These are phyloP conservation scores for Fusarium multiceps DNA, from an alignment of 2,329 filamentous ascomycete species.

Conservation along the genomic window DNA sequence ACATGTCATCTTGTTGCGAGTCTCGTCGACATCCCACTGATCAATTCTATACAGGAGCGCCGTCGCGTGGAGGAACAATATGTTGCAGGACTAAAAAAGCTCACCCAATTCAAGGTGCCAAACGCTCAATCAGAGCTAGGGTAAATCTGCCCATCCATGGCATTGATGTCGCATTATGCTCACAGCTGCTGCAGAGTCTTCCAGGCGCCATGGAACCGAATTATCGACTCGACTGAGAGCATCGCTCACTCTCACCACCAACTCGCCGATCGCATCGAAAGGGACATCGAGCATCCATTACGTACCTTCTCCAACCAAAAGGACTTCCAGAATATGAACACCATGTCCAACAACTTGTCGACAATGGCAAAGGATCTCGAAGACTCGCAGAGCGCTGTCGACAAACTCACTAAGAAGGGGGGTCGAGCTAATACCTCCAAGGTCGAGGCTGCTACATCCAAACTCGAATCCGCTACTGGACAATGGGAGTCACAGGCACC, in stretches of 20 bases:
- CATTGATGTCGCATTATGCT: constrained; percentile 18
- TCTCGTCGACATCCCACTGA: constrained; percentile 15
- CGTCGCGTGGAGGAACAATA: constrained; percentile 93
- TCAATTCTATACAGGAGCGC: constrained; percentile 74
- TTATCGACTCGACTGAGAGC: constrained; percentile 81
- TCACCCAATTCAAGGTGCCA: constrained; percentile 78
- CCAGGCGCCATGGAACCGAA: constrained; percentile 87
- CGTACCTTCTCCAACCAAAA: constrained; percentile 79
- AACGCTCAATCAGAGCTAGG: constrained; percentile 85
- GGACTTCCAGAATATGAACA: constrained; percentile 84
- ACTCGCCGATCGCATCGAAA: constrained; percentile 84
- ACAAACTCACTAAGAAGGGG: constrained; percentile 84
- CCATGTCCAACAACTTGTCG: constrained; percentile 83
- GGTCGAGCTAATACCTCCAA: constrained; percentile 80
- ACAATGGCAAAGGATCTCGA: constrained; percentile 87
- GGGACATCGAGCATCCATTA: constrained; percentile 86
- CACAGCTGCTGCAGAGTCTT: constrained; percentile 75
- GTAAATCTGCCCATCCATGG: constrained; percentile 64
- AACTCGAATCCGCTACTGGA: constrained; percentile 79
- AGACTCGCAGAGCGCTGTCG: constrained; percentile 83
- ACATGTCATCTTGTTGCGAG: neutral
- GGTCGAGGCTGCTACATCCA: constrained; percentile 77
- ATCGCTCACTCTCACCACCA: constrained; percentile 86
- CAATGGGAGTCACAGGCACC: constrained; percentile 96
- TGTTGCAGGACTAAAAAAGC: constrained; percentile 83